phyloP scores from a whole-genome alignment of 331 rosid genomes.

The Arachis monticola region DNA sequence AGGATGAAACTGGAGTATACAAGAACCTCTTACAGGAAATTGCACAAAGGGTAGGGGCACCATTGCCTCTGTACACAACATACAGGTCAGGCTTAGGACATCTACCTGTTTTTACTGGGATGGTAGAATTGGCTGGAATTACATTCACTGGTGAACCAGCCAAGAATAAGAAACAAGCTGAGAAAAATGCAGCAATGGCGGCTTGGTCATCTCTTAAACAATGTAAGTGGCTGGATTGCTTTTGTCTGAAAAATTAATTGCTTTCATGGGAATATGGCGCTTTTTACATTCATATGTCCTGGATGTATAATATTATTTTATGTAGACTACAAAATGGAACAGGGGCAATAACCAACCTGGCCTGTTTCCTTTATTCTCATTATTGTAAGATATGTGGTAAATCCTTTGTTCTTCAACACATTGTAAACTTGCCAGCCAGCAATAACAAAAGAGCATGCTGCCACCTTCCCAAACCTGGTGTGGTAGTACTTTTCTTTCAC shows the following conservation, averaged over 20 bases:
- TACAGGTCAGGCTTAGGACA: constrained; percentile 94
- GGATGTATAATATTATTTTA: background rate
- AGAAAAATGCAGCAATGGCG: constrained; percentile 98
- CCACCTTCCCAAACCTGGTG: background rate
- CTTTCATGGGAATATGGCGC: constrained; percentile 13
- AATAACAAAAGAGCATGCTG: too few relatives aligned
- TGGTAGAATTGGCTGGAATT: constrained; percentile 90
- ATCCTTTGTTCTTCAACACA: constrained; percentile 4
- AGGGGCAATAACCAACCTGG: background rate
- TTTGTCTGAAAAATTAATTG: background rate
- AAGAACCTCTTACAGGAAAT: constrained; percentile 94
- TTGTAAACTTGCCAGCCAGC: background rate
- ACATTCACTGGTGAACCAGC: constrained; percentile 90
- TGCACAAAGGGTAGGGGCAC: constrained; percentile 97
- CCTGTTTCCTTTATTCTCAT: constrained; percentile 6
- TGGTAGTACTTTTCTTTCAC: background rate
- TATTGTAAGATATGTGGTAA: background rate
- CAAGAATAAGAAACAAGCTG: constrained; percentile 94
- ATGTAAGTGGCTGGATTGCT: constrained; percentile 53
- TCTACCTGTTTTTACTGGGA: constrained; percentile 92
- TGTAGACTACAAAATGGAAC: constrained; percentile 15
- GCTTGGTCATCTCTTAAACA: constrained; percentile 96
- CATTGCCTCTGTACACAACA: constrained; percentile 91
- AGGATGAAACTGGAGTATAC: constrained; percentile 98
- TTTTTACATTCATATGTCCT: background rate